Base-by-base conservation (phyloP, 371 early-diverging fungal species). In the Mortierella sp. region DNA sequence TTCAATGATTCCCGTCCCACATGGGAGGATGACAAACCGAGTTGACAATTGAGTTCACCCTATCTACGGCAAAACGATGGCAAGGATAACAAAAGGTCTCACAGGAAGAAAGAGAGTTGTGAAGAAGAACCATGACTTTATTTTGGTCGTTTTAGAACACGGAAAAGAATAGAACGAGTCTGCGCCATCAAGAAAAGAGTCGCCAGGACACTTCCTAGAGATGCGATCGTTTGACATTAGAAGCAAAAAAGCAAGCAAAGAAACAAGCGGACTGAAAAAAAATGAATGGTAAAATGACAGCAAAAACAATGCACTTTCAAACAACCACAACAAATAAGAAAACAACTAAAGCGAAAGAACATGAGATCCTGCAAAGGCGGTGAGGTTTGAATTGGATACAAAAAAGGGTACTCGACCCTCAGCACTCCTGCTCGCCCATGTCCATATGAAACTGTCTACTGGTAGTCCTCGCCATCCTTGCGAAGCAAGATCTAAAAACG, bases 401-500 rank as follows among this genome's bases (percentile, higher is more conserved):
- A 56, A 24, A 56, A 51, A 51, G 6, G 51, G 51, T 51, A 6
- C 51, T 4, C 21, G 51, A 6, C 5, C 5, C 51, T 51, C 51
- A 21, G 51, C 51, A 18, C 21, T 56, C 38, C 38, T 18, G 38
- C 35, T 2, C 12, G 41, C 65, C 38, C 38, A 21, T 21, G 35
- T 38, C 16, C 24, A 18, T 35, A 16, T 65, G 21, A 11, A 29
- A 29, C 60, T 32, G 21, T 18, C 38, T 65, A 65, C 10, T 38
- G 18, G 10, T 65, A 65, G 1, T 78, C 78, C 1, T 77, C 83
- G 29, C 77, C 80, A n/a, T 75, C 79, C 55, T 71, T 70, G 38
- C 73, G 76, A 48, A 83, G 77, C 24, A 83, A 71, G 65, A 83
- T 83, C 83, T 83, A 83, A n/a, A 27, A 4, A 41, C 24, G 3